phyloP scores from a whole-genome alignment of 352 stramenopile genomes.

The Globisporangium paroecandrum region DNA sequence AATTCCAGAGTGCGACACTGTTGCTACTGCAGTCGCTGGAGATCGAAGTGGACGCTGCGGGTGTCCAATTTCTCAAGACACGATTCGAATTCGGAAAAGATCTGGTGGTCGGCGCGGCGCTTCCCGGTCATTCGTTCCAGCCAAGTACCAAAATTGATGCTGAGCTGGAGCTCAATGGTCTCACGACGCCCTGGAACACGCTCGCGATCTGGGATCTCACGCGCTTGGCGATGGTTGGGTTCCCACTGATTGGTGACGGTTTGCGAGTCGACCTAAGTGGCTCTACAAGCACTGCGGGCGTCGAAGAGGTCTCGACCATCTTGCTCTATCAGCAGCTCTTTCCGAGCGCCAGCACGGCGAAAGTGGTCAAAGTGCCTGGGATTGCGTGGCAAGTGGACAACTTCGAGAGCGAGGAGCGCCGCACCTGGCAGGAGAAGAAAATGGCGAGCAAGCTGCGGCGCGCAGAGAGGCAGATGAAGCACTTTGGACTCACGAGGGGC shows the following conservation, averaged over 20 bases:
- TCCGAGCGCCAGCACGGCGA: slow-evolving; percentile 53
- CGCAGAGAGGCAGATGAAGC: slow-evolving; percentile 68
- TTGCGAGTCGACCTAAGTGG: slow-evolving; percentile 45
- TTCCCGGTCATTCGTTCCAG: slow-evolving; percentile 80
- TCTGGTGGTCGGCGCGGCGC: slow-evolving; percentile 88
- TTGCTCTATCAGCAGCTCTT: slow-evolving; percentile 89
- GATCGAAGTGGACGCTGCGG: slow-evolving; percentile 52
- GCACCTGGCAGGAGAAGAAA: slow-evolving; percentile 92
- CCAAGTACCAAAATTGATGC: slow-evolving; percentile 5
- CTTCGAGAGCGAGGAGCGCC: slow-evolving; percentile 62
- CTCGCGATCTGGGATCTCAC: slow-evolving; percentile 92
- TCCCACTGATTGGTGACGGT: slow-evolving; percentile 87
- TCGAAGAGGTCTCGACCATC: slow-evolving; percentile 94
- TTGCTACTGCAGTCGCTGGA: slow-evolving; percentile 92
- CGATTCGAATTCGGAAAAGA: slow-evolving; percentile 68
- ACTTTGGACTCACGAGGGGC: slow-evolving; percentile 36
- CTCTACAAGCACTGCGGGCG: slow-evolving; percentile 38
- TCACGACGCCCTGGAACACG: slow-evolving; percentile 96
- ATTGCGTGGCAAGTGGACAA: slow-evolving; percentile 81
- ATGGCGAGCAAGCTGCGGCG: slow-evolving; percentile 93
- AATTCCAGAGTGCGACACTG: slow-evolving; percentile 43
- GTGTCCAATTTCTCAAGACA: slow-evolving; percentile 54
- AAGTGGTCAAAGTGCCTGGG: slow-evolving; percentile 76
- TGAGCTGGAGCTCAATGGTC: slow-evolving; percentile 68
- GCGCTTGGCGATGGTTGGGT: slow-evolving; percentile 89